phyloP scores from a whole-genome alignment of 2,329 filamentous ascomycete species.

The Rutstroemia sp. region DNA sequence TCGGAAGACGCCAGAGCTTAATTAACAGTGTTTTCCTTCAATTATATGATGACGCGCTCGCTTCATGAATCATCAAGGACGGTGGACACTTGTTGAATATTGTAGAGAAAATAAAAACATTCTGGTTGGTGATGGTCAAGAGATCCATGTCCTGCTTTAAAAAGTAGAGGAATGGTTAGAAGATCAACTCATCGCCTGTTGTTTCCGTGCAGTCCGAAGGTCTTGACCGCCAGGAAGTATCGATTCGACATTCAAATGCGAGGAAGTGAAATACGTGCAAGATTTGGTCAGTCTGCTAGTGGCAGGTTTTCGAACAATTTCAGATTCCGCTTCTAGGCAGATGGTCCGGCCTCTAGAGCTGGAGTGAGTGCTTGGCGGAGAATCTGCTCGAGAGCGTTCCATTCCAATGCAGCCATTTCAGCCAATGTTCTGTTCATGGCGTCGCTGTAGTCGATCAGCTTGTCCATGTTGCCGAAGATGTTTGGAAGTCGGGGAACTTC shows the following conservation, averaged over 20 bases:
- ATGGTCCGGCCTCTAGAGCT: constrained; percentile 7
- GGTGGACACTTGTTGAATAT: background rate
- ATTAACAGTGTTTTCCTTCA: constrained; percentile 7
- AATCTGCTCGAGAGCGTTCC: constrained; percentile 41
- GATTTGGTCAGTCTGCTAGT: background rate
- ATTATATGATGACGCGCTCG: constrained; percentile 1
- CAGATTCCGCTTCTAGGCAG: background rate
- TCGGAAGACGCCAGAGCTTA: background rate
- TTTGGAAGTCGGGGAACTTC: constrained; percentile 7
- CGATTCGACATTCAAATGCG: background rate
- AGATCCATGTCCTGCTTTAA: too few species aligned
- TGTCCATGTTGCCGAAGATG: constrained; percentile 37
- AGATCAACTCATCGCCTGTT: too few species aligned
- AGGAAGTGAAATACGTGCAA: background rate
- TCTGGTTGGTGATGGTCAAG: background rate
- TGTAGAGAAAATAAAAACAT: background rate
- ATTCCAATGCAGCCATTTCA: constrained; percentile 39
- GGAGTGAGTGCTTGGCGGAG: constrained; percentile 30
- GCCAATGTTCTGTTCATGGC: constrained; percentile 40
- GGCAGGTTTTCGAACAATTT: background rate
- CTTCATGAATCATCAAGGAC: constrained; percentile 12
- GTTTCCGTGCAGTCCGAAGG: background rate
- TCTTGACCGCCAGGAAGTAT: background rate
- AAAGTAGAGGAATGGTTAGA: too few species aligned
- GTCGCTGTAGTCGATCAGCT: constrained; percentile 35